Evolutionary conservation across 2,329 filamentous ascomycete genomes (phyloP).

Genomic region (Alternaria viburni): DNA sequence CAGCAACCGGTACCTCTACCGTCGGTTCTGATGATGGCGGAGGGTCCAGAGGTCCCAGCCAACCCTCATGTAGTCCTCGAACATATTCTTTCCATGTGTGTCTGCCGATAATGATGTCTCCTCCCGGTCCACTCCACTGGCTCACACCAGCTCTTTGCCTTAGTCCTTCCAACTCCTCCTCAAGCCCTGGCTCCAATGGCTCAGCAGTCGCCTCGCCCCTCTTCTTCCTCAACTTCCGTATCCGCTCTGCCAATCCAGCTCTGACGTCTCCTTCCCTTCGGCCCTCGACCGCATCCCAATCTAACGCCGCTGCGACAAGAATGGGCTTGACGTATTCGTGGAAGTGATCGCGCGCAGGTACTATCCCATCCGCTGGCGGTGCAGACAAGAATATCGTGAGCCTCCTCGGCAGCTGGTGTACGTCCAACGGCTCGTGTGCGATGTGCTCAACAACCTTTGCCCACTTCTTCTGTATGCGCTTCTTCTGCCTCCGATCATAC

Average conservation of each 20-base stretch:
- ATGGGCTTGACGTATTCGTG: slow-evolving; percentile 95
- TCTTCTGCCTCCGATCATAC: slow-evolving; percentile 93
- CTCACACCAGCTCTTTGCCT: slow-evolving; percentile 70
- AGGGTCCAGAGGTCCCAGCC: slow-evolving; percentile 82
- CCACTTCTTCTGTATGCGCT: slow-evolving; percentile 85
- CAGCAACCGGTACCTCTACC: slow-evolving; percentile 26
- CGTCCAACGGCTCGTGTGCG: slow-evolving; percentile 73
- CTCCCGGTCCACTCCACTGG: slow-evolving; percentile 75
- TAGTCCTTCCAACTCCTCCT: slow-evolving; percentile 67
- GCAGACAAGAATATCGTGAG: slow-evolving; percentile 85
- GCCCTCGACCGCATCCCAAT: slow-evolving; percentile 96
- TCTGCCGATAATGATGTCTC: slow-evolving; percentile 87
- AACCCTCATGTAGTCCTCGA: slow-evolving; percentile 91
- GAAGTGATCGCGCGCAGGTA: slow-evolving; percentile 90
- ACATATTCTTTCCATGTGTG: slow-evolving; percentile 99
- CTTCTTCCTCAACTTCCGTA: slow-evolving; percentile 70
- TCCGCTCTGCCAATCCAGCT: slow-evolving; percentile 83
- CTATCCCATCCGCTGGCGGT: slow-evolving; percentile 84
- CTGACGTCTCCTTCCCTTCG: slow-evolving; percentile 90
- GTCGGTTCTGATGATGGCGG: slow-evolving; percentile 50
- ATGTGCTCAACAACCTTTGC: slow-evolving; percentile 83
- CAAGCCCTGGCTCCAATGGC: slow-evolving; percentile 56
- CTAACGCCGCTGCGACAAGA: slow-evolving; percentile 83
- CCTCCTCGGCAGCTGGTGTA: slow-evolving; percentile 78
- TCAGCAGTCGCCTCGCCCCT: slow-evolving; percentile 59